Percentiles rank a stretch among this genome's conserved stretches.
These are phyloP conservation scores for Aspergillus sp. DNA, from an alignment of 2,329 filamentous ascomycete species.

Conservation along the genomic window DNA sequence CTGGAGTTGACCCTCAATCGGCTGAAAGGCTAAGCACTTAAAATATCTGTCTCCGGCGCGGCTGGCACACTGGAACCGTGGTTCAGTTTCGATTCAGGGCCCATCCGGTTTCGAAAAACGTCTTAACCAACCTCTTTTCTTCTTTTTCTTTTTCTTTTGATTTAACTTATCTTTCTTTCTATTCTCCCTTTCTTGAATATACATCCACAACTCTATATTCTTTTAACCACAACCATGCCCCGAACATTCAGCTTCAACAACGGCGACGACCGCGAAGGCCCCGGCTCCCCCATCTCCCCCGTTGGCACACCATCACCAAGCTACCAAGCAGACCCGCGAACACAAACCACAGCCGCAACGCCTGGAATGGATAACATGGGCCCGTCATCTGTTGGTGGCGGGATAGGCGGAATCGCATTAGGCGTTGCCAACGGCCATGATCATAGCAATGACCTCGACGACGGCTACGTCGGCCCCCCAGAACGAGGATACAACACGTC, in stretches of 20 bases:
- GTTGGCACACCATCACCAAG: background rate
- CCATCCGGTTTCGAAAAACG: background rate
- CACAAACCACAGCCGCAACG: conserved; percentile 39
- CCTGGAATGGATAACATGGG: conserved; percentile 64
- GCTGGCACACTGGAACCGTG: too few species aligned
- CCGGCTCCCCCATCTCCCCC: conserved; percentile 6
- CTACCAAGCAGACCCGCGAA: conserved; percentile 13
- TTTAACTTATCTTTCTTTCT: background rate
- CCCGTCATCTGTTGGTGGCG: conserved; percentile 53
- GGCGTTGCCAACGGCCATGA: conserved; percentile 59
- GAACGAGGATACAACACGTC: conserved; percentile 29
- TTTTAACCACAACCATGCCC: conserved; percentile 7
- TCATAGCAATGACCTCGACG: conserved; percentile 55
- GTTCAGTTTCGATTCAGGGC: too few species aligned
- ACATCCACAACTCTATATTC: background rate
- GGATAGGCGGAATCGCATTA: conserved; percentile 61
- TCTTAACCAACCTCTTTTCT: background rate
- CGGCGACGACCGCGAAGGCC: conserved; percentile 9
- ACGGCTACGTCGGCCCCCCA: conserved; percentile 22
- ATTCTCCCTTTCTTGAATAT: background rate
- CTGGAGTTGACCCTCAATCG: too few species aligned
- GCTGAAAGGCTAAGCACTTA: too few species aligned
- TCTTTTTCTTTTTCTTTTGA: too few species aligned
- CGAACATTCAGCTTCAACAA: conserved; percentile 18
- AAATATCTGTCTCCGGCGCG: too few species aligned